Base-by-base conservation (phyloP, 108 stramenopile genomes). In the Bacterosira constricta region DNA sequence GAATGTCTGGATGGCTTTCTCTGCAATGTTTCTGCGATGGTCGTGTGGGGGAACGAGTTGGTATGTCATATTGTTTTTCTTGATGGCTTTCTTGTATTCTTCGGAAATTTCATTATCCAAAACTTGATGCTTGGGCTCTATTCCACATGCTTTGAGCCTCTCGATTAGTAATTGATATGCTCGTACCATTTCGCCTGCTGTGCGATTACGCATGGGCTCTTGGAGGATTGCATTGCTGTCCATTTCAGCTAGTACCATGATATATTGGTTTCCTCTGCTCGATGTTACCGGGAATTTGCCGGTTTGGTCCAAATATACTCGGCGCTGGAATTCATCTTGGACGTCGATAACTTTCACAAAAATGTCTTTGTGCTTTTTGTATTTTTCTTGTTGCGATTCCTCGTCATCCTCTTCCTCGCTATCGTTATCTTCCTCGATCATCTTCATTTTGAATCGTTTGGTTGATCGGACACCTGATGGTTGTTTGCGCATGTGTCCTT, bases 1-100 rank as follows among this genome's bases (percentile, higher is more conserved):
- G 56, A 81, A 87, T 4, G 86, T 87, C 39, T 69, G 83, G 23
- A 87, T 87, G 29, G 83, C 86, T 45, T 73, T 69, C 55, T 87
- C 78, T 1, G 86, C 86, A 20, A 68, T 58, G 65, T 87, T 86
- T 50, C 69, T 35, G 27, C 80, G 46, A 50, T 85, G 81, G 6
- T 29, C 32, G 34, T 81, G 69, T 20, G 70, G 42, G 1, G 66
- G 55, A 1, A 52, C 71, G 6, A 81, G 38, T 59, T 85, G 77
- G 30, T 59, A 50, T 23, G 34, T 41, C 35, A 47, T 51, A 36
- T 58, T 61, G 13, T 51, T 20, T 15, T 60, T 41, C 8, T 31
- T 9, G 30, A 79, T 66, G 37, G 35, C 55, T 26, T 47, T 20
- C 21, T 75, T 74, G 34, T 63, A 67, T 15, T 26, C 68, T 21